Evolutionary conservation across 139 green algal species (phyloP).

Genomic region (Asterochloris sp.): DNA sequence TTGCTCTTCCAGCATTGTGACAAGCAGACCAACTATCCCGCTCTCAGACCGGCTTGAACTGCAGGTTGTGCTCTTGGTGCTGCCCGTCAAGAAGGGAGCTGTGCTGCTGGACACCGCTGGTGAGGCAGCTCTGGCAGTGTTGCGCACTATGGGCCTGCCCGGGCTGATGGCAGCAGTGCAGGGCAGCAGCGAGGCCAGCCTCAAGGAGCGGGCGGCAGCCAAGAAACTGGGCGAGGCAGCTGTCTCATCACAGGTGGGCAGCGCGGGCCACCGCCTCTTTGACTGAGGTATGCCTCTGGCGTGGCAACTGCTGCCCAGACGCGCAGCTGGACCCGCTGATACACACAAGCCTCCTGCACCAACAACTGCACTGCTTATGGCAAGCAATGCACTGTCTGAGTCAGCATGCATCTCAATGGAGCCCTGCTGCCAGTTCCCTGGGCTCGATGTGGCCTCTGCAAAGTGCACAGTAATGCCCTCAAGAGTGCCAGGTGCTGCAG

Average conservation of each 20-base stretch:
- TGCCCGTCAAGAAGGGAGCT: constrained; percentile 41
- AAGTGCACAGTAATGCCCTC: background rate
- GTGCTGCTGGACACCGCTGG: constrained; percentile 46
- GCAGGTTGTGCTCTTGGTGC: constrained; percentile 61
- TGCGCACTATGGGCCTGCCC: constrained; percentile 75
- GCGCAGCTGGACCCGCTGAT: background rate
- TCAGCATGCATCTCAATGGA: background rate
- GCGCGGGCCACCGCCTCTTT: background rate
- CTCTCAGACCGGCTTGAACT: background rate
- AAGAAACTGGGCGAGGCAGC: constrained; percentile 70
- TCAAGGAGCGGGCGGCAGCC: constrained; percentile 73
- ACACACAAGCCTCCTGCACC: background rate
- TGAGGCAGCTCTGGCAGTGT: constrained; percentile 48
- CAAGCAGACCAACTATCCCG: background rate
- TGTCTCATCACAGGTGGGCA: constrained; percentile 38
- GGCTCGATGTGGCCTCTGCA: too few species aligned
- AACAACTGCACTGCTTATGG: background rate
- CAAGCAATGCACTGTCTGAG: background rate
- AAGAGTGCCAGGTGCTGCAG: background rate
- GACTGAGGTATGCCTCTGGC: background rate
- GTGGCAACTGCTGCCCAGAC: background rate
- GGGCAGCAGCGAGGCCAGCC: constrained; percentile 1
- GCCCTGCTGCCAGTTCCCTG: too few species aligned
- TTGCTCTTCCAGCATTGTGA: background rate
- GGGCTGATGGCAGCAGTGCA: constrained; percentile 49